A percentile compares a stretch with the other conserved stretches of the same genome.
Conservation (phyloP, 192 early-diverging fungal genomes). For the Coemansia furcata region DNA sequence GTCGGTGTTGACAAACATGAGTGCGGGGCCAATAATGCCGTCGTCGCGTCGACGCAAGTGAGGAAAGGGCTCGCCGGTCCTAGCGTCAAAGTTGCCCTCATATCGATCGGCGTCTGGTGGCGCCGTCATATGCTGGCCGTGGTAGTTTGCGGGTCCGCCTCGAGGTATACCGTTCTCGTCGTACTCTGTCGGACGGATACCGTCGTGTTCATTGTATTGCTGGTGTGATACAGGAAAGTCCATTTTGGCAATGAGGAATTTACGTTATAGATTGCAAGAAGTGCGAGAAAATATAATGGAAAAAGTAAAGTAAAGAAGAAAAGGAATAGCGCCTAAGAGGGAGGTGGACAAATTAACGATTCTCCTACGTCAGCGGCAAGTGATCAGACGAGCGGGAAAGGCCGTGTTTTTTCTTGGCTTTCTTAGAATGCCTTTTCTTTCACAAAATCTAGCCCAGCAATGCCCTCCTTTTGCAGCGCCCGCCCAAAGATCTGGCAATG, state of each 20-base stretch:
- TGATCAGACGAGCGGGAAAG: neutral
- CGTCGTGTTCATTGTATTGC: conserved; percentile 28
- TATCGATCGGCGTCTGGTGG: conserved; percentile 31
- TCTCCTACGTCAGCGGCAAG: neutral
- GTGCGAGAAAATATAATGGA: conserved; percentile 3
- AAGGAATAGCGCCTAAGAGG: neutral
- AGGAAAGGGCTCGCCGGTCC: conserved; percentile 41
- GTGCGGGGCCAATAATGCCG: conserved; percentile 54
- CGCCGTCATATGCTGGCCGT: conserved; percentile 7
- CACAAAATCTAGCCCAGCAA: neutral
- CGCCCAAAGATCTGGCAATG: neutral
- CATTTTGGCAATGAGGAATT: conserved; percentile 12
- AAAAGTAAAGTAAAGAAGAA: conserved; percentile 8
- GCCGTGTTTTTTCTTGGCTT: neutral
- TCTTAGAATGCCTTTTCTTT: neutral
- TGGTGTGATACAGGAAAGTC: conserved; percentile 43
- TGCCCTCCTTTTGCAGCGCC: neutral
- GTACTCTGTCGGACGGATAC: conserved; percentile 22
- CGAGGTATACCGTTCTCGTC: conserved; percentile 44
- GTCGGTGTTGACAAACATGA: conserved; percentile 57
- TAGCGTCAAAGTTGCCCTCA: conserved; percentile 52
- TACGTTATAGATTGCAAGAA: neutral
- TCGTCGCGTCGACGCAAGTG: conserved; percentile 38
- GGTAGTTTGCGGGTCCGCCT: conserved; percentile 47
- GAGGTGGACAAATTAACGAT: neutral